Evolutionary conservation across 345 rosid species (phyloP).

Genomic region (Gossypium ekmanianum): DNA sequence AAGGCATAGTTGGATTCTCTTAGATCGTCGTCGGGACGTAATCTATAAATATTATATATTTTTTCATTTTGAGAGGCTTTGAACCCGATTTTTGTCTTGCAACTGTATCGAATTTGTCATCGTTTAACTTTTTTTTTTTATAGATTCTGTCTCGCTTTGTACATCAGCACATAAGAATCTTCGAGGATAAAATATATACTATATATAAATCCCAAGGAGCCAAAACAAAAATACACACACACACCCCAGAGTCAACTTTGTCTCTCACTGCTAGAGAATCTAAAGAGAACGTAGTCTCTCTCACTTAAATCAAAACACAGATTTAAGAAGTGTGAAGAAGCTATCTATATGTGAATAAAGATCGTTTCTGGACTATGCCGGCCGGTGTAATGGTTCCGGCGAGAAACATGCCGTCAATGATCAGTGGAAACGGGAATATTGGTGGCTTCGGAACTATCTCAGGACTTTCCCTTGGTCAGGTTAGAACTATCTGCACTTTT

Average conservation of each 20-base stretch:
- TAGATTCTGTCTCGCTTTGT: slow-evolving; percentile 5
- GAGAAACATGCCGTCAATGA: slow-evolving; percentile 48
- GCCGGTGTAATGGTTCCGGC: slow-evolving; percentile 65
- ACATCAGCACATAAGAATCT: neutral
- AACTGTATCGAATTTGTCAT: slow-evolving; percentile 28
- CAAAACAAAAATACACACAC: neutral
- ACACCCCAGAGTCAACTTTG: neutral
- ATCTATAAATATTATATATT: too few relatives aligned
- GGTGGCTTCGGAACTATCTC: slow-evolving; percentile 54
- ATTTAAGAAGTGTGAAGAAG: neutral
- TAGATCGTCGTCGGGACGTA: neutral
- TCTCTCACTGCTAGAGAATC: neutral
- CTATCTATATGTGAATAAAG: neutral
- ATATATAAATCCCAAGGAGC: neutral
- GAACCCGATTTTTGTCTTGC: slow-evolving; percentile 19
- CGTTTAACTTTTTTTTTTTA: neutral
- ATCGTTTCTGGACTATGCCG: slow-evolving; percentile 39
- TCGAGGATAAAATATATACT: neutral
- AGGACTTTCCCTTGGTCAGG: slow-evolving; percentile 52
- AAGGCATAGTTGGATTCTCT: slow-evolving; percentile 2
- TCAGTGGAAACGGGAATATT: slow-evolving; percentile 32
- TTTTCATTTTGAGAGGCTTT: neutral
- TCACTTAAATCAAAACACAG: neutral
- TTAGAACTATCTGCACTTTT: slow-evolving; percentile 12
- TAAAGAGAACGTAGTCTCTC: neutral